A percentile compares a stretch with the other conserved stretches of the same genome.
Conservation (phyloP, 495 filamentous ascomycete genomes). For the Penicillium antarcticum region DNA sequence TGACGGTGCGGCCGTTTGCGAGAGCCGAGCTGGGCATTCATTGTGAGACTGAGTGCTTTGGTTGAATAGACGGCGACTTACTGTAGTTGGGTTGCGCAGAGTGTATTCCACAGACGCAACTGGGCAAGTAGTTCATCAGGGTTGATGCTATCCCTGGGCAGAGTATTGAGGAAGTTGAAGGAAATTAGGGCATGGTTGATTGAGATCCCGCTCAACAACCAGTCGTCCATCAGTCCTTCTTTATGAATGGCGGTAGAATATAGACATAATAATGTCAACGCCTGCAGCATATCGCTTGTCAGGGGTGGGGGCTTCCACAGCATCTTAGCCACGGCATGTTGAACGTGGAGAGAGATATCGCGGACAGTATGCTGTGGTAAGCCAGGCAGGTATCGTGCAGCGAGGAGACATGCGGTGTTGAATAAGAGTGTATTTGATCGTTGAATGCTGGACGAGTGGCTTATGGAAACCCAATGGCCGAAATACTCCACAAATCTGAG, state of each 20-base stretch:
- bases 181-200: constrained; percentile 38
- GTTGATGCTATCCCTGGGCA: constrained; percentile 21
- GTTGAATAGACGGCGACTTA: constrained; percentile 11
- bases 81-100: constrained; percentile 39
- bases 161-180: constrained; percentile 30
- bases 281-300: constrained; percentile 35
- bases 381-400: constrained; percentile 38
- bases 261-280: constrained; percentile 35
- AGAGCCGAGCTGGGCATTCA: constrained; percentile 27
- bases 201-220: constrained; percentile 41
- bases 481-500: constrained; percentile 37
- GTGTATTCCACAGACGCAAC: constrained; percentile 39
- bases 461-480: constrained; percentile 34
- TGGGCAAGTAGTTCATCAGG: constrained; percentile 31
- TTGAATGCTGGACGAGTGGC: constrained; percentile 27
- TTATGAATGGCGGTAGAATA: constrained; percentile 35
- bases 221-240: constrained; percentile 38
- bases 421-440: constrained; percentile 34
- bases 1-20: constrained; percentile 35
- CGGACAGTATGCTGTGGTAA: constrained; percentile 29
- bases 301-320: constrained; percentile 34
- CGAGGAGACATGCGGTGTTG: constrained; percentile 37
- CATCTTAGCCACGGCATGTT: constrained; percentile 30
- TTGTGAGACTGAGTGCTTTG: not conserved
- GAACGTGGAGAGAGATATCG: constrained; percentile 35